Evolutionary conservation across 1,284 basidiomycete genomes (phyloP).

Genomic region (Kalmanozyma brasiliensis): DNA sequence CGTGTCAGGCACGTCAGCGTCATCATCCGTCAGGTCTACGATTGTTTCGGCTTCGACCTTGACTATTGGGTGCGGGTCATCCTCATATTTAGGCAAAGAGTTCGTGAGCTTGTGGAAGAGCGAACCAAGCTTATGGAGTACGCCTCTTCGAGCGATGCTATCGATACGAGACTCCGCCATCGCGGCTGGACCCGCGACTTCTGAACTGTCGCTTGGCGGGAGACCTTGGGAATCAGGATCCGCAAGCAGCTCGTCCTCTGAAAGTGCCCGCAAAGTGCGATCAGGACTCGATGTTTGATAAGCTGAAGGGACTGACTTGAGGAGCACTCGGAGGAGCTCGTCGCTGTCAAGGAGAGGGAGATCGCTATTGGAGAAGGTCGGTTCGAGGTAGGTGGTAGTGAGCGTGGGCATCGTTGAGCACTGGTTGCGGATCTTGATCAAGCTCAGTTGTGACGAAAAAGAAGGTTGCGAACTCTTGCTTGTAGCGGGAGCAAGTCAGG

Average conservation of each 20-base stretch:
- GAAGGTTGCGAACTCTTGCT: too few species aligned
- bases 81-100: too few species aligned
- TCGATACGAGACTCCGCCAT: too few species aligned
- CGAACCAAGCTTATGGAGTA: slow-evolving; percentile 1
- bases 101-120: slow-evolving; percentile 2
- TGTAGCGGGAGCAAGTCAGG: too few species aligned
- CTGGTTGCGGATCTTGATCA: too few species aligned
- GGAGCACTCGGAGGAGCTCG: slow-evolving; percentile 13
- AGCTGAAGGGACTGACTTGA: slow-evolving; percentile 16
- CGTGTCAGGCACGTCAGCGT: too few species aligned
- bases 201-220: background rate
- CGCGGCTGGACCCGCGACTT: too few species aligned
- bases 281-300: slow-evolving; percentile 7
- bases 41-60: too few species aligned
- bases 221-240: background rate
- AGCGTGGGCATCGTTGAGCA: background rate
- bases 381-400: background rate
- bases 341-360: slow-evolving; percentile 3
- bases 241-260: slow-evolving; percentile 10
- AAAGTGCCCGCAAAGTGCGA: too few species aligned
- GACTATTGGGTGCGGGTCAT: too few species aligned
- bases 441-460: too few species aligned
- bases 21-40: too few species aligned
- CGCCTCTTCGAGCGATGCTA: background rate
- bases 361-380: background rate